A percentile compares a stretch with the other conserved stretches of the same genome.
phyloP scores from a whole-genome alignment of 495 filamentous ascomycete species.

The Hypoxylon trugodes region DNA sequence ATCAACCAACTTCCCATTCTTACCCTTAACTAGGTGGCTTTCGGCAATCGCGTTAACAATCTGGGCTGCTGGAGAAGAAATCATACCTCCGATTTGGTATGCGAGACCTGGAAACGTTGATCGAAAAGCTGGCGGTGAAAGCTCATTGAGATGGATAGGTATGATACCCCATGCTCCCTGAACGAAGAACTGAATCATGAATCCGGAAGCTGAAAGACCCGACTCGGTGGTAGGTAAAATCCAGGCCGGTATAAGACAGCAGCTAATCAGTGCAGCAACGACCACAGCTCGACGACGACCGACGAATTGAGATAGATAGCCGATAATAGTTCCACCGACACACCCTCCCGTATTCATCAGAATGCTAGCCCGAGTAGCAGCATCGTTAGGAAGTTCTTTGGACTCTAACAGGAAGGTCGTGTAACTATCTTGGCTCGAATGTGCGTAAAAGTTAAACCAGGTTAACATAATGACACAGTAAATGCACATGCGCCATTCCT shows the following conservation, averaged over 20 bases:
- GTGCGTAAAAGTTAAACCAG: constrained; percentile 60
- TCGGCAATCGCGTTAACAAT: constrained; percentile 75
- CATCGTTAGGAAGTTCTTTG: constrained; percentile 67
- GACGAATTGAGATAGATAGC: constrained; percentile 75
- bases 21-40: constrained; percentile 55
- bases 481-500: constrained; percentile 75
- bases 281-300: constrained; percentile 75
- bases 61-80: constrained; percentile 75
- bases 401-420: constrained; percentile 76
- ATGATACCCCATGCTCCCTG: constrained; percentile 83
- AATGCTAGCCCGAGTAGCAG: constrained; percentile 73
- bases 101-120: constrained; percentile 72
- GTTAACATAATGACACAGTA: constrained; percentile 79
- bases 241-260: constrained; percentile 72
- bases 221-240: constrained; percentile 68
- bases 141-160: constrained; percentile 79
- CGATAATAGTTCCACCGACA: constrained; percentile 75
- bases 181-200: constrained; percentile 81
- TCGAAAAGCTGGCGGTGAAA: constrained; percentile 77
- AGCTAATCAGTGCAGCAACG: constrained; percentile 63
- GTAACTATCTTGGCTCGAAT: constrained; percentile 75
- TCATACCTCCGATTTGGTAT: constrained; percentile 81
- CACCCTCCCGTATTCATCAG: constrained; percentile 78
- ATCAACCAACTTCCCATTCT: constrained; percentile 60
- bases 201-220: constrained; percentile 69